Evolutionary conservation across 176 grass and related monocot species (phyloP), one percentile per base, ranked within the genome.

Genomic region (Cenchrus americanus): DNA sequence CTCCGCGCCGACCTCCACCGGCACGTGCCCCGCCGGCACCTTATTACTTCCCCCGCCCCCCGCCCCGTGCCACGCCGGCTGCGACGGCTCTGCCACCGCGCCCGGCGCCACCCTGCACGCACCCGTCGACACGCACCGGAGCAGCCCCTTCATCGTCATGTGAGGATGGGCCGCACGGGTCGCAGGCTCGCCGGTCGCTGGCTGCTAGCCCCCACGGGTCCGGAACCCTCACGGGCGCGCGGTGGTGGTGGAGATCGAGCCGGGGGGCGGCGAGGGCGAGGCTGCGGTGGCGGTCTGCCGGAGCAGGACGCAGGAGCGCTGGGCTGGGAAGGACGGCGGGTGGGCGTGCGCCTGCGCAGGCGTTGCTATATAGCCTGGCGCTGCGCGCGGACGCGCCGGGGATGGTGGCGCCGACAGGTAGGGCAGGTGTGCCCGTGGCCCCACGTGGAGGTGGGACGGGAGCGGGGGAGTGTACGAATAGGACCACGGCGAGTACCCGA

Each of bases 21-120:
- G 96, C 12, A 98, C 96, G 87, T 95, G 93, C 27, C 96, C 93
- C 75, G 89, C 91, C 26, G 93, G 89, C 50, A 91, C 87, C 81
- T 91, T 37, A 34, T 34, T 34, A 37, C 4, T 91, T 30, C 74
- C 13, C 48, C 49, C 26, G 53, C 34, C 34, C 34, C 34, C 34
- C 34, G 10, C 51, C 37, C 2, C 40, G 62, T 59, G 22, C 41
- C 24, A 4, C 15, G n/a, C 0, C 27, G 30, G 22, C n/a, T n/a
- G n/a, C 24, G 18, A 21, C 24, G 26, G 21, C 51, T 21, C 61
- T 13, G 23, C 44, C 60, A 57, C 51, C 8, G 72, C 58, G 1
- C 77, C 86, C 61, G 86, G 86, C 73, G 54, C 85, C 78, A 74
- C 63, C 50, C 83, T 83, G 84, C 89, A 82, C 18, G 88, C 63